A percentile compares a stretch with the other conserved stretches of the same genome.
phyloP scores from a whole-genome alignment of 192 early-diverging fungal species.

The Backusella westeae region DNA sequence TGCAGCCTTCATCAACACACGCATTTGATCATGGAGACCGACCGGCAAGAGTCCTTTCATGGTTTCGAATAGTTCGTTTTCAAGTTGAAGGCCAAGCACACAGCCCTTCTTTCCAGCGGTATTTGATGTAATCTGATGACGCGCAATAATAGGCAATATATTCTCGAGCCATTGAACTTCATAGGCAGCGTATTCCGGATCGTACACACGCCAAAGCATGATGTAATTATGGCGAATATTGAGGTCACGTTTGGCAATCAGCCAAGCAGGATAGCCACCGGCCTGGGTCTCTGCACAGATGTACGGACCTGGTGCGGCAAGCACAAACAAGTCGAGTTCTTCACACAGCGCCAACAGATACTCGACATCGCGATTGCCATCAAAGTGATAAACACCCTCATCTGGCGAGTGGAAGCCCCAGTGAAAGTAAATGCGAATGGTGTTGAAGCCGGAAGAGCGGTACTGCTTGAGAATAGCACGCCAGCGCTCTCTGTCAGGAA shows the following conservation, averaged over 20 bases:
- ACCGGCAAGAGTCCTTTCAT: constrained; percentile 61
- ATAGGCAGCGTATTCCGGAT: constrained; percentile 64
- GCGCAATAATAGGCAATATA: constrained; percentile 72
- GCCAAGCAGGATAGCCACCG: constrained; percentile 77
- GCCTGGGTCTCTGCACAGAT: constrained; percentile 80
- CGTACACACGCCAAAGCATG: constrained; percentile 67
- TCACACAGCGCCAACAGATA: constrained; percentile 72
- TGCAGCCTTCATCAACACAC: constrained; percentile 70
- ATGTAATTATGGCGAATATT: constrained; percentile 70
- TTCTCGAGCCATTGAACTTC: constrained; percentile 74
- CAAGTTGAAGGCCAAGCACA: constrained; percentile 77
- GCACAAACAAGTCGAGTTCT: constrained; percentile 69
- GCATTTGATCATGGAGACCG: constrained; percentile 80
- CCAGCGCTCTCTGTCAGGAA: constrained; percentile 70
- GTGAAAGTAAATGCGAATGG: constrained; percentile 86
- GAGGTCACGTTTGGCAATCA: constrained; percentile 67
- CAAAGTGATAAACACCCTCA: constrained; percentile 72
- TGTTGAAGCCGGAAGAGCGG: constrained; percentile 71
- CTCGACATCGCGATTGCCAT: constrained; percentile 69
- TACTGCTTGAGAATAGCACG: constrained; percentile 63
- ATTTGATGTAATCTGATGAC: constrained; percentile 74
- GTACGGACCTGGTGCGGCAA: constrained; percentile 82
- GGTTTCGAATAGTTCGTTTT: constrained; percentile 74
- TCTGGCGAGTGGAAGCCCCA: constrained; percentile 86
- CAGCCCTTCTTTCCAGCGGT: constrained; percentile 56